Conservation (phyloP, 1,139 yeast species). For the Diutina pseudorugosa region DNA sequence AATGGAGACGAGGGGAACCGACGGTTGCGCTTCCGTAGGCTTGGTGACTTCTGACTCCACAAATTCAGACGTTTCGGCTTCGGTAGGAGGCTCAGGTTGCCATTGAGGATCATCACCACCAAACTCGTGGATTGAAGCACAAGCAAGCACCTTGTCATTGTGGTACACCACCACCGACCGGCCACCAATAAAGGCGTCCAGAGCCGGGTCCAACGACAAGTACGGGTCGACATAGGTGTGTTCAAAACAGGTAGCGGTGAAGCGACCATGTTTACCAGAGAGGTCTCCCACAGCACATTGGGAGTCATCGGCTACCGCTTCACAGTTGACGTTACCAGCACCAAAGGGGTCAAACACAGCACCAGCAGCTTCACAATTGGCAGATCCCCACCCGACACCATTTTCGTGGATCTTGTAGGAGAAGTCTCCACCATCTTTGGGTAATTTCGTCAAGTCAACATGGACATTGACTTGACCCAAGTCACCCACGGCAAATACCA, state of each 20-base stretch:
- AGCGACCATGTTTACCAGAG: conserved; percentile 52
- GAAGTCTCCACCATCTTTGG: conserved; percentile 45
- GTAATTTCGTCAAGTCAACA: conserved; percentile 47
- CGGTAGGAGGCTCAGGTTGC: too few species aligned
- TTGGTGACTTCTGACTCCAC: too few species aligned
- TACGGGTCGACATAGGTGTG: conserved; percentile 41
- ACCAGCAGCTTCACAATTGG: conserved; percentile 36
- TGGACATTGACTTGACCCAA: conserved; percentile 44
- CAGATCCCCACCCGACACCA: conserved; percentile 21
- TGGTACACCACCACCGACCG: conserved; percentile 41
- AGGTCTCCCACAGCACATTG: conserved; percentile 50
- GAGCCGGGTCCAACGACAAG: conserved; percentile 34
- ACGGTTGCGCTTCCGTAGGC: too few species aligned
- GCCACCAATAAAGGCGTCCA: conserved; percentile 40
- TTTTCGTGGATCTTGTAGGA: conserved; percentile 44
- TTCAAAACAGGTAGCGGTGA: conserved; percentile 43
- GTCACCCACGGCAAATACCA: conserved; percentile 33
- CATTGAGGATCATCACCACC: too few species aligned
- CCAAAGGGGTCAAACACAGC: conserved; percentile 42
- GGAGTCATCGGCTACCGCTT: conserved; percentile 32
- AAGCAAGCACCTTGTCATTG: conserved; percentile 40
- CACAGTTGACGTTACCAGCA: conserved; percentile 30
- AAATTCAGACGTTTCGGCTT: too few species aligned
- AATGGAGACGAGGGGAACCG: too few species aligned
- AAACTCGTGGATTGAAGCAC: conserved; percentile 35